Evolutionary conservation across 108 stramenopile species (phyloP).

Genomic region (Poteriospumella lacustris): DNA sequence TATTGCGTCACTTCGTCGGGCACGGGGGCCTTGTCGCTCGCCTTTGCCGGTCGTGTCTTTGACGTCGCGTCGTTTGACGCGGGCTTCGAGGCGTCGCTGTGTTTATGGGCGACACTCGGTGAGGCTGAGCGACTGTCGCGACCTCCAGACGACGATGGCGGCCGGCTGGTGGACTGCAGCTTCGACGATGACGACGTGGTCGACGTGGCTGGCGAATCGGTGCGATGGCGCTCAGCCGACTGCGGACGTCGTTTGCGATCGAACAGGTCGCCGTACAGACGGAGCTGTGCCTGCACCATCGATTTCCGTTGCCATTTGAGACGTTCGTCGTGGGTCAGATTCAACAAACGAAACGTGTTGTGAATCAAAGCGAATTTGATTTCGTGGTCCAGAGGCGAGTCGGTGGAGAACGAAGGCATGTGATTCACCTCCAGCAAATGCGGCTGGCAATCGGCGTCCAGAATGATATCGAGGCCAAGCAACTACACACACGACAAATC

Average conservation of each 20-base stretch:
- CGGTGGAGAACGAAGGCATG: constrained; percentile 31
- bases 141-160: too few species aligned
- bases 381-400: constrained; percentile 14
- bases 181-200: too few species aligned
- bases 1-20: too few species aligned
- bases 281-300: neutral
- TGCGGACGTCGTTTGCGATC: neutral
- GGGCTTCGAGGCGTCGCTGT: too few species aligned
- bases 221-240: neutral
- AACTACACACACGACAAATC: constrained; percentile 29
- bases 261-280: neutral
- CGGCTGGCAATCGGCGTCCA: constrained; percentile 17
- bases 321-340: neutral
- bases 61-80: too few species aligned
- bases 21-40: too few species aligned
- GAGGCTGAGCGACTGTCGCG: too few species aligned
- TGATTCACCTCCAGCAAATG: constrained; percentile 40
- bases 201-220: neutral
- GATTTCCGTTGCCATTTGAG: neutral
- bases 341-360: constrained; percentile 15
- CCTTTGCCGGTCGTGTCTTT: too few species aligned
- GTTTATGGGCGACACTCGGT: too few species aligned
- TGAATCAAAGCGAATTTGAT: constrained; percentile 22
- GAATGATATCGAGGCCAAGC: constrained; percentile 42
- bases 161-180: too few species aligned